Evolutionary conservation across 2,329 filamentous ascomycete genomes (phyloP), one percentile per base, ranked within the genome.

Genomic region (Epicoccum nigrum): DNA sequence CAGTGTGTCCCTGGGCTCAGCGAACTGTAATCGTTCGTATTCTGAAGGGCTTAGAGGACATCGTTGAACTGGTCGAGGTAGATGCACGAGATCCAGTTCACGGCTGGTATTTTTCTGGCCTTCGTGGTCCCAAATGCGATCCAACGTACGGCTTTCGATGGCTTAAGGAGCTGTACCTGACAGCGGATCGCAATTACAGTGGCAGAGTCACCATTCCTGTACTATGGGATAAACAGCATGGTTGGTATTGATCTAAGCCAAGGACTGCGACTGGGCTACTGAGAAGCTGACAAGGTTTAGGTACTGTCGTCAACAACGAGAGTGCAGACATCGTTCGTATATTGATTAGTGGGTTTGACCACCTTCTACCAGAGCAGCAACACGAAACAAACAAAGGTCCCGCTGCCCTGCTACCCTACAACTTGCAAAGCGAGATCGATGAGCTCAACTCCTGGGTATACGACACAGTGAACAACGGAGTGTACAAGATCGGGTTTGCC

Each of bases 391-490:
- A 75, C 48, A 76, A 74, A 40, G 74, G 77, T 0, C 73, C 75
- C 2, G 70, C 92, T 4, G 83, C 87, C 37, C 79, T 92, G 32
- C 89, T 89, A 70, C 91, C 92, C 0, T 69, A 81, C 34, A 65
- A 79, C 0, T 77, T 95, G n/a, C 81, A 80, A 34, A 63, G 63
- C 32, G 72, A 87, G 42, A 96, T 97, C 63, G 91, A 97, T 55
- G 83, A 84, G 54, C 80, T 86, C 37, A 89, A 95, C 71, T 81
- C 81, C 45, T 96, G 92, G 91, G 90, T 86, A 21, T 96, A 96
- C 74, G 84, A 78, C 39, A 69, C 66, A 2, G 74, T 83, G 50
- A 83, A 83, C 63, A 81, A 83, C 51, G 81, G 80, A 0, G 78
- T 83, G 4, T 83, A 80, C 63, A 80, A 81, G 62, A 74, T 86